Percentiles rank a stretch among this genome's conserved stretches.
Evolutionary conservation across 139 green algal species (phyloP).

Genomic region (Picochlorum sp.): DNA sequence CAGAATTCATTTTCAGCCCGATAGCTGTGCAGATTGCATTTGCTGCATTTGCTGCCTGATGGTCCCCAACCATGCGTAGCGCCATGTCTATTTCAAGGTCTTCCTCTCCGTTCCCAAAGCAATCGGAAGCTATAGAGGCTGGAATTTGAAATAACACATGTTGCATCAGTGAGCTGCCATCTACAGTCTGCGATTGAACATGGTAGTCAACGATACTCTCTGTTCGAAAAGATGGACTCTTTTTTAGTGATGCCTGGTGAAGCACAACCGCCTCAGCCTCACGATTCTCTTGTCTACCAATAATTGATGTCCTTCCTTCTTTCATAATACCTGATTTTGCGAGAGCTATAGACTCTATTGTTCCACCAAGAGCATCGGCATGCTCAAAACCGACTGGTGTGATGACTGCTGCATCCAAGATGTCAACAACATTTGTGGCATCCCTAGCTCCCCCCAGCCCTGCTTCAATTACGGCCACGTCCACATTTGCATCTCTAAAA

Average conservation of each 20-base stretch:
- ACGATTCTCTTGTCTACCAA: conserved; percentile 45
- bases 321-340: conserved; percentile 79
- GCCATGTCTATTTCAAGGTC: conserved; percentile 12
- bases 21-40: conserved; percentile 44
- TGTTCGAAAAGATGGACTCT: not conserved
- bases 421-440: conserved; percentile 73
- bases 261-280: conserved; percentile 33
- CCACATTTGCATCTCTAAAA: conserved; percentile 52
- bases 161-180: not conserved
- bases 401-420: conserved; percentile 26
- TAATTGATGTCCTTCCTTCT: conserved; percentile 42
- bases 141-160: not conserved
- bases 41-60: conserved; percentile 61
- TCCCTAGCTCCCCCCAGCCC: conserved; percentile 69
- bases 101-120: not conserved
- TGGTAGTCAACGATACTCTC: not conserved
- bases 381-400: conserved; percentile 55
- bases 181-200: not conserved
- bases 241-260: conserved; percentile 5
- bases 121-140: not conserved
- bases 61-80: conserved; percentile 47
- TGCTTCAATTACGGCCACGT: conserved; percentile 74
- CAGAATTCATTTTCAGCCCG: conserved; percentile 9
- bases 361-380: conserved; percentile 58
- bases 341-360: conserved; percentile 45